Conservation (phyloP, 148 eudicot genomes). For the Heliosperma pusillum region DNA sequence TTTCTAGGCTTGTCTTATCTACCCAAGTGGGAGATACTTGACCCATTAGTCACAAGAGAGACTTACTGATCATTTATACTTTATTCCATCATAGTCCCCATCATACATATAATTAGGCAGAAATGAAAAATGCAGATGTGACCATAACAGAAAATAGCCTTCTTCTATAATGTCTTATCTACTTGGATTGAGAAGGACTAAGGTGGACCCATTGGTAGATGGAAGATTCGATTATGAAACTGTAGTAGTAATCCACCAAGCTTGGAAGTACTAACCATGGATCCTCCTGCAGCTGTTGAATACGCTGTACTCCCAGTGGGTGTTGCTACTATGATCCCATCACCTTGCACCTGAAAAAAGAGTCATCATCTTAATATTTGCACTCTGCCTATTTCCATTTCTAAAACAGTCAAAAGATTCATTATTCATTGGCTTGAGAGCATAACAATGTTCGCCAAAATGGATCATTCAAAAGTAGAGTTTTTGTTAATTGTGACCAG, state of each 20-base stretch:
- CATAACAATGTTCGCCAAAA: not conserved
- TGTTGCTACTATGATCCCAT: constrained; percentile 98
- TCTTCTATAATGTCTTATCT: not conserved
- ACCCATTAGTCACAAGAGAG: too few relatives aligned
- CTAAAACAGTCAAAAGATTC: not conserved
- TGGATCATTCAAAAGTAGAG: not conserved
- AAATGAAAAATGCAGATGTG: too few relatives aligned
- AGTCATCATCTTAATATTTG: constrained; percentile 4
- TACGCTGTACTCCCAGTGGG: constrained; percentile 99
- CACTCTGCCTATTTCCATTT: not conserved
- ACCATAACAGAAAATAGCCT: too few relatives aligned
- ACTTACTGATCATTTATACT: too few relatives aligned
- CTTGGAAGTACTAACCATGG: constrained; percentile 64
- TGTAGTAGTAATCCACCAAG: not conserved
- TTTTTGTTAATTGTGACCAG: not conserved
- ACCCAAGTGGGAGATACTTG: too few relatives aligned
- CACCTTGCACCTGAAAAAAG: constrained; percentile 81
- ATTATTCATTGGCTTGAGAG: not conserved
- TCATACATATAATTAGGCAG: too few relatives aligned
- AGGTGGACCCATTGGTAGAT: not conserved
- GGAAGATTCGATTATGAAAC: not conserved
- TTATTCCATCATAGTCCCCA: too few relatives aligned
- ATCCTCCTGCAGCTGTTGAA: constrained; percentile 98
- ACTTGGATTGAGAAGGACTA: not conserved
- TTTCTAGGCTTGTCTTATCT: too few relatives aligned